phyloP scores from a whole-genome alignment of 345 rosid genomes.

The Firmiana major region DNA sequence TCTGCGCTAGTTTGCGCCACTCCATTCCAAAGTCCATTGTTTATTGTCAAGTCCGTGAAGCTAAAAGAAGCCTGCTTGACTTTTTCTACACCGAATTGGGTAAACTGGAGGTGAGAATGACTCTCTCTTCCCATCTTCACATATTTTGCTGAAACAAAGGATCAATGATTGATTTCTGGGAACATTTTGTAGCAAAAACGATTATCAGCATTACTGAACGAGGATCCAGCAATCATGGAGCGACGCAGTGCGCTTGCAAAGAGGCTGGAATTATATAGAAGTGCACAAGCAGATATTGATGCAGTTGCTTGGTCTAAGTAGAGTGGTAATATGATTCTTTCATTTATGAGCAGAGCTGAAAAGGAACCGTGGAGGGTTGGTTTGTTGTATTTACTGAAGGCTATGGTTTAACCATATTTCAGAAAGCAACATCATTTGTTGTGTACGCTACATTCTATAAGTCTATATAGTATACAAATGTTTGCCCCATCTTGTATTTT shows the following conservation, averaged over 20 bases:
- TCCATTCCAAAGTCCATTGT: conserved; percentile 94
- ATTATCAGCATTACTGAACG: conserved; percentile 76
- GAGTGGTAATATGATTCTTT: conserved; percentile 27
- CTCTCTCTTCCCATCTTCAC: neutral
- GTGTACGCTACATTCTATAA: conserved; percentile 4
- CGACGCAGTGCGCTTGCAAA: conserved; percentile 78
- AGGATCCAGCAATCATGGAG: conserved; percentile 98
- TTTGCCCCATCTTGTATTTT: neutral
- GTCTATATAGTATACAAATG: neutral
- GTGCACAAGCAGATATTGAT: conserved; percentile 89
- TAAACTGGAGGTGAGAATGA: conserved; percentile 69
- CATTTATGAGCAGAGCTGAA: conserved; percentile 14
- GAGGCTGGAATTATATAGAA: conserved; percentile 86
- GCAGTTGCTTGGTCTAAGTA: conserved; percentile 96
- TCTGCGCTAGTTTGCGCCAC: conserved; percentile 76
- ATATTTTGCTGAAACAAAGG: neutral
- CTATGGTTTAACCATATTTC: conserved; percentile 9
- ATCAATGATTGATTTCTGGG: neutral
- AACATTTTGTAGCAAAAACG: conserved; percentile 62
- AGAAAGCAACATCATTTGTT: conserved; percentile 13
- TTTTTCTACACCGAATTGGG: conserved; percentile 92
- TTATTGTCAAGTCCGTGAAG: conserved; percentile 98
- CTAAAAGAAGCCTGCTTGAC: conserved; percentile 87
- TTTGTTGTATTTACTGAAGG: conserved; percentile 2
- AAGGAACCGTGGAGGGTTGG: neutral